Evolutionary conservation across 495 filamentous ascomycete genomes (phyloP), one percentile per base, ranked within the genome.

Genomic region (Aspergillus sclerotiicarbonarius): DNA sequence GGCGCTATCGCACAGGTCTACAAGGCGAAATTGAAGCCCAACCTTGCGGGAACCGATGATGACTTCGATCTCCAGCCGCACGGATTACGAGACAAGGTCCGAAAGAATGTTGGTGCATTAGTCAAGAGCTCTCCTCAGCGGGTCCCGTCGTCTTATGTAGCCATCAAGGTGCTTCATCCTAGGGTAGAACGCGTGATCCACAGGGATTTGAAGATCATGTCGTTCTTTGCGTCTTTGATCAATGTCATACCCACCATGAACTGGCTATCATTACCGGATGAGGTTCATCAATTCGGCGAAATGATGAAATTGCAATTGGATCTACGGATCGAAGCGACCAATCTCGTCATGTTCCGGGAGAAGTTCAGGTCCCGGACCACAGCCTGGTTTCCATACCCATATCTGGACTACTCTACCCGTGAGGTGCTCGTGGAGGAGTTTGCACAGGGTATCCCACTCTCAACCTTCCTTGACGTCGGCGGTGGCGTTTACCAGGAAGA

Each of bases 281-380:
- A 99, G 69, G 95, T 96, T 25, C 68, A 77, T 18, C 92, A 96
- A 67, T 99, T 99, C 63, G 93, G 91, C 10, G 88, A 93, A 66
- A 99, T 99, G 95, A 99, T 99, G 95, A 87, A 88, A 62, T 76
- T 98, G 18, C 95, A 99, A 59, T 78, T 99, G 13, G 95, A 99
- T 73, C 78, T 99, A 15, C 88, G 95, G 35, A 99, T 99, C 54
- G 95, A 99, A 66, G 86, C 90, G 1, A 85, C 92, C 7, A 99
- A 99, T 60, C 78, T 99, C 5, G 84, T 84, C 15, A 85, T 86
- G 21, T 99, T 99, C 76, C 88, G 95, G 53, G 85, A 86, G 57
- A 90, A 96, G 61, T 99, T 99, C 80, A 89, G 86, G 62, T 79
- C 90, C 54, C 84, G 95, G 20, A 88, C 88, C 7, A 97, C 95